Base-by-base conservation (phyloP, 164 flowering plant species). In the Chloranthus sessilifolius region DNA sequence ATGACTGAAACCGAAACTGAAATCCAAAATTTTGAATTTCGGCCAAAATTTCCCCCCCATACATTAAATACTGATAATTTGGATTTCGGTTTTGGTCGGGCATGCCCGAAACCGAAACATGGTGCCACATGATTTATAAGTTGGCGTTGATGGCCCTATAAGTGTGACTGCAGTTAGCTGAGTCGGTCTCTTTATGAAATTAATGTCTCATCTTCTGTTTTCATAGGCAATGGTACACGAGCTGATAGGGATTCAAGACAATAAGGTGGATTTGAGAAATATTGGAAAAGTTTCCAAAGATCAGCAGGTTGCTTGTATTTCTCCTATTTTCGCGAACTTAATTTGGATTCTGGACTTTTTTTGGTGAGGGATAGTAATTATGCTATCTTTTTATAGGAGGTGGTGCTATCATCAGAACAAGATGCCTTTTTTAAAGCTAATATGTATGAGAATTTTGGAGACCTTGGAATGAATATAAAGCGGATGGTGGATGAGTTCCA, bases 391-490 rank as follows among this genome's bases (percentile, higher is more conserved):
- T 64, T 56, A 22, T 66, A 88, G 99, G 99, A 86, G 74, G 87
- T 88, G 63, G 99, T 86, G 30, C 72, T 88, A 47, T 86, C 95
- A 43, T 84, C 95, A 40, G 95, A 84, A 54, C 95, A 88, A 78
- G 97, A 92, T 80, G 62, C 84, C 11, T 88, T 92, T 56, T 92
- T 82, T 63, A 89, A 83, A 77, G 70, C 78, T 53, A 88, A 92
- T 71, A 88, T 92, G 99, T 84, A 77, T 58, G 91, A 88, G 53
- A 92, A 92, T 64, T 92, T 92, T 78, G 99, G 99, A 64, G 97
- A 92, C 61, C 88, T 92, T 60, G 97, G 99, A 50, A 81, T 86
- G 89, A 88, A 82, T 63, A 92, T 92, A 49, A 88, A 92, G 73
- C 64, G 66, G 55, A 79, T 92, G 95, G 97, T 89, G 49, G 99